Conservation (phyloP, 257 asterid genomes). For the Gentiana dahurica region DNA sequence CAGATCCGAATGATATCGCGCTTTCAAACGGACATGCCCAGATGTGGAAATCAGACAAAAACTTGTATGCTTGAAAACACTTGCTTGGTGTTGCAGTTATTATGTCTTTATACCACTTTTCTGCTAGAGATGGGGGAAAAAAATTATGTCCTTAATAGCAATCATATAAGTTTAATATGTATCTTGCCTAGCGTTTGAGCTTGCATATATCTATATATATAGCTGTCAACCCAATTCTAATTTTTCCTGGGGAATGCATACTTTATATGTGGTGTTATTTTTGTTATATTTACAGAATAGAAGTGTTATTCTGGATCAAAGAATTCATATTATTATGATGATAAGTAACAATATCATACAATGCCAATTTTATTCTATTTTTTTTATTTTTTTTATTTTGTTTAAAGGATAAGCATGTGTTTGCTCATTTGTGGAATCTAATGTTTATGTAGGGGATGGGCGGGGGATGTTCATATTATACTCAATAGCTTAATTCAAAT, state of each 20-base stretch:
- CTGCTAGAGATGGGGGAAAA: neutral
- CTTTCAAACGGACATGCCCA: constrained; percentile 38
- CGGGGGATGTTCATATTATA: too few species aligned
- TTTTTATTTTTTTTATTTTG: too few species aligned
- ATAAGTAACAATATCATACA: too few species aligned
- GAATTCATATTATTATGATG: too few species aligned
- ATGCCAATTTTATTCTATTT: too few species aligned
- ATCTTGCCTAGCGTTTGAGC: constrained; percentile 4
- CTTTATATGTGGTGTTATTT: neutral
- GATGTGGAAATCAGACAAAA: constrained; percentile 39
- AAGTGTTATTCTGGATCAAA: too few species aligned
- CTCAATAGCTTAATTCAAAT: too few species aligned
- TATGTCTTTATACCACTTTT: neutral
- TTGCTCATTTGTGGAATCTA: too few species aligned
- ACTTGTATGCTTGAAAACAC: constrained; percentile 18
- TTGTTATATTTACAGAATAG: too few species aligned
- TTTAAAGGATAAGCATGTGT: too few species aligned
- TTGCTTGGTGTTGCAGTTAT: neutral
- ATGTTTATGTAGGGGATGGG: too few species aligned
- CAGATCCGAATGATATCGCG: constrained; percentile 28
- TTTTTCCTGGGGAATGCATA: constrained; percentile 1
- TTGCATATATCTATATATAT: constrained; percentile 2
- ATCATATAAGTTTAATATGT: neutral
- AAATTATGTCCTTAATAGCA: too few species aligned
- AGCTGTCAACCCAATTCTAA: constrained; percentile 9